Percentiles rank a stretch among this genome's conserved stretches.
phyloP scores from a whole-genome alignment of 257 asterid species.

The Solanum clarkiae region DNA sequence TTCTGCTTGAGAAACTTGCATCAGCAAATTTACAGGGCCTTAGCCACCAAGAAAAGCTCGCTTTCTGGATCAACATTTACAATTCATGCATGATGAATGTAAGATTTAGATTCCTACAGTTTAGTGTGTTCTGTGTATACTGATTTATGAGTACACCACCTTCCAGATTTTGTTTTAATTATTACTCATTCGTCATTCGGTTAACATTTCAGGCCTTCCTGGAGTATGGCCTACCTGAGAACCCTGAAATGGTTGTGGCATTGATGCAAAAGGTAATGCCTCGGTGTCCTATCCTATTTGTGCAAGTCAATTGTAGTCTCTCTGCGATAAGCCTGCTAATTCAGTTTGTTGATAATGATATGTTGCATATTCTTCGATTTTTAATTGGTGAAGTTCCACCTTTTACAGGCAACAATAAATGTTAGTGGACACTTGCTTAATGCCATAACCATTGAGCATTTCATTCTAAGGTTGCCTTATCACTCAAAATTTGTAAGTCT shows the following conservation, averaged over 20 bases:
- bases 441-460: slow-evolving; percentile 68
- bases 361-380: not conserved
- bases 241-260: slow-evolving; percentile 53
- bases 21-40: slow-evolving; percentile 51
- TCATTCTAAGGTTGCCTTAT: slow-evolving; percentile 67
- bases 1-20: slow-evolving; percentile 54
- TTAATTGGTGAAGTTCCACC: not conserved
- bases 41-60: slow-evolving; percentile 76
- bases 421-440: slow-evolving; percentile 62
- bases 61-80: slow-evolving; percentile 91
- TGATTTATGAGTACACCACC: not conserved
- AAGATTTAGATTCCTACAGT: not conserved
- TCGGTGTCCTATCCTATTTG: not conserved
- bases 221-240: slow-evolving; percentile 60
- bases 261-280: slow-evolving; percentile 62
- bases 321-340: not conserved
- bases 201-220: slow-evolving; percentile 46
- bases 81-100: slow-evolving; percentile 98
- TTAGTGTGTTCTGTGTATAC: not conserved
- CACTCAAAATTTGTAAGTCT: slow-evolving; percentile 52
- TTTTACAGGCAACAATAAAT: slow-evolving; percentile 56
- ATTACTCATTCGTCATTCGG: not conserved
- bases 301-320: not conserved
- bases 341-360: not conserved
- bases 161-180: not conserved